These are phyloP conservation scores for Globisporangium cylindrosporum DNA, from an alignment of 352 stramenopile species.

Conservation along the genomic window DNA sequence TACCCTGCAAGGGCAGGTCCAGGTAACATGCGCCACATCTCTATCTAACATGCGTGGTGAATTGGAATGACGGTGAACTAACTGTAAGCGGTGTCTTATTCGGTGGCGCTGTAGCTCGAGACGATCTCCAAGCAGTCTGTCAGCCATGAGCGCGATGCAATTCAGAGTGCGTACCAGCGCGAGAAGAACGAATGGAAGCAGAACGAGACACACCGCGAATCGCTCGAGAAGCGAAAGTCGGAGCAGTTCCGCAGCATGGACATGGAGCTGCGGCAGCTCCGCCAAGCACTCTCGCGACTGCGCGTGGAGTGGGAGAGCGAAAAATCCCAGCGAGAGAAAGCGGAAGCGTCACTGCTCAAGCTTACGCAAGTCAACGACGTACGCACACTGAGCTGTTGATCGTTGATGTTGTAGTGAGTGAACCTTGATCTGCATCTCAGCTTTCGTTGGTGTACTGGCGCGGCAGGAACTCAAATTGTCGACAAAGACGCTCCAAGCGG, in stretches of 20 bases:
- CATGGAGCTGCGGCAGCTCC: slow-evolving; percentile 46
- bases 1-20: slow-evolving; percentile 47
- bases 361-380: slow-evolving; percentile 37
- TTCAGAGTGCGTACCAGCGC: slow-evolving; percentile 31
- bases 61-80: too few relatives aligned
- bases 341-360: slow-evolving; percentile 32
- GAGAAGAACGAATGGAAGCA: slow-evolving; percentile 49
- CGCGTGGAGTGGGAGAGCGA: slow-evolving; percentile 52
- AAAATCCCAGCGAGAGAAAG: slow-evolving; percentile 39
- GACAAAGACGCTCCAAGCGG: slow-evolving; percentile 30
- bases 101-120: slow-evolving; percentile 32
- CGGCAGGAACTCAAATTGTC: slow-evolving; percentile 38
- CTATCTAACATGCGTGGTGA: too few relatives aligned
- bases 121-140: slow-evolving; percentile 42
- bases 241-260: slow-evolving; percentile 54
- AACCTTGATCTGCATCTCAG: background rate
- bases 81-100: background rate
- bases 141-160: slow-evolving; percentile 39
- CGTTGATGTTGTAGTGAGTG: background rate
- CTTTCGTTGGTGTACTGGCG: background rate
- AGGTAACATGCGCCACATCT: slow-evolving; percentile 23
- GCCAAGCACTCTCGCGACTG: slow-evolving; percentile 35
- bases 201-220: slow-evolving; percentile 21
- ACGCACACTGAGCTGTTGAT: background rate
- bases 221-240: slow-evolving; percentile 30